Evolutionary conservation across 139 green algal species (phyloP), one percentile per base, ranked within the genome.

Genomic region (Picochlorum costavermella): DNA sequence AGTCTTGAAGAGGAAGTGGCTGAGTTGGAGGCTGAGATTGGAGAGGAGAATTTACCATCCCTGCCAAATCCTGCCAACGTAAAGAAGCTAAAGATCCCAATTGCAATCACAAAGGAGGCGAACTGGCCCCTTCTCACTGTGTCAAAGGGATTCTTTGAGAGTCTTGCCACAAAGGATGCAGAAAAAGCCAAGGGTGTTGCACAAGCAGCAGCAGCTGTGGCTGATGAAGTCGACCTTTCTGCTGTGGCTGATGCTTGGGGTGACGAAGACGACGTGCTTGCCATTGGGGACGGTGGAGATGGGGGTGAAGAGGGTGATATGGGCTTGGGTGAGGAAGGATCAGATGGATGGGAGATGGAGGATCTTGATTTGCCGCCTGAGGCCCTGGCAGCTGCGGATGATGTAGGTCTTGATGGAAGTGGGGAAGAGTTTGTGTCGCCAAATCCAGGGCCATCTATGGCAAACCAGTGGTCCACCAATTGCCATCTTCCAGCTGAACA

Each of bases 121-220:
- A 99, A 99, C 84, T 99, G 94, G 94, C 94, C 94, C 44, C 79
- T 99, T 83, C 88, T 99, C 16, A 91, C 87, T 9, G 90, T 98
- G 26, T 85, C 59, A 72, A 97, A 97, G 83, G 90, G 90, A 72
- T 95, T 98, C 79, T 97, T 99, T 64, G 94, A 97, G 67, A 88
- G 78, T 13, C 74, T 94, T 12, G 83, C 91, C 5, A 68, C 81
- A 26, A 89, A 89, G 63, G 81, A 81, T 46, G 68, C 69, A 40
- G 72, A 77, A 48, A 68, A 53, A 11, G 48, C 57, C 40, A 64
- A 63, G 61, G 62, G 61, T 9, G 66, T 56, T 43, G 70, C 29
- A 1, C 46, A 48, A 37, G 73, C 51, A 12, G 53, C 66, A 3
- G 72, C 61, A 0, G 73, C 74, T 6, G 75, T 64, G 4, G 67